Conservation (phyloP, 2,329 filamentous ascomycete species). For the Dactylonectria macrodidyma region DNA sequence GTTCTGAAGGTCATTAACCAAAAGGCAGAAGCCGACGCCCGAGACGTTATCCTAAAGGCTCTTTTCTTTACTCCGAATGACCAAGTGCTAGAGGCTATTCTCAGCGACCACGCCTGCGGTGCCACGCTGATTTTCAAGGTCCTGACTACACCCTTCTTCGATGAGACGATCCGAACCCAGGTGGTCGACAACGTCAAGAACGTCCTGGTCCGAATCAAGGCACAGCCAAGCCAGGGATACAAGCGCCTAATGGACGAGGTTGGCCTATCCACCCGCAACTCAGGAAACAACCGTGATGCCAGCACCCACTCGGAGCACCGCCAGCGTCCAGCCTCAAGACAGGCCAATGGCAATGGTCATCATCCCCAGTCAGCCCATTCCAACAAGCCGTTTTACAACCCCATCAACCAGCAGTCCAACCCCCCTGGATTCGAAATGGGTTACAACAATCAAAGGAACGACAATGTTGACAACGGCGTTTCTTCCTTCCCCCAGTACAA, state of each 20-base stretch:
- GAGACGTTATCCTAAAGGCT: conserved; percentile 90
- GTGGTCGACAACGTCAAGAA: conserved; percentile 94
- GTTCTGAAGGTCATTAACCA: conserved; percentile 99
- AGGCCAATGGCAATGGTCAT: conserved; percentile 63
- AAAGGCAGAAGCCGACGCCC: conserved; percentile 91
- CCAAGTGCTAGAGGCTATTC: conserved; percentile 88
- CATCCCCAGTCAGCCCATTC: conserved; percentile 59
- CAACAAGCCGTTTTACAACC: conserved; percentile 68
- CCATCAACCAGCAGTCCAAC: conserved; percentile 59
- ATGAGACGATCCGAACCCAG: conserved; percentile 88
- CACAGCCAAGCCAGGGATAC: conserved; percentile 94
- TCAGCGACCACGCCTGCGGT: conserved; percentile 92
- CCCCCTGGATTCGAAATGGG: conserved; percentile 65
- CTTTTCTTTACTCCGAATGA: conserved; percentile 94
- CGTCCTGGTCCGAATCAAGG: conserved; percentile 91
- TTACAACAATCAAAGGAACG: conserved; percentile 67
- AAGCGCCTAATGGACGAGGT: conserved; percentile 99
- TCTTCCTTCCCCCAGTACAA: conserved; percentile 66
- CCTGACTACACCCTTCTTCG: conserved; percentile 96
- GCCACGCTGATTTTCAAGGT: conserved; percentile 99
- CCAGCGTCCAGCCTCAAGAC: conserved; percentile 70
- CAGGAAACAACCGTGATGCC: conserved; percentile 60
- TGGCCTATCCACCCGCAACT: conserved; percentile 80
- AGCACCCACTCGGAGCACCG: conserved; percentile 64
- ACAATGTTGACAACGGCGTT: conserved; percentile 66